A percentile compares a stretch with the other conserved stretches of the same genome.
phyloP scores from a whole-genome alignment of 345 rosid species.

The Hibiscus mutabilis region DNA sequence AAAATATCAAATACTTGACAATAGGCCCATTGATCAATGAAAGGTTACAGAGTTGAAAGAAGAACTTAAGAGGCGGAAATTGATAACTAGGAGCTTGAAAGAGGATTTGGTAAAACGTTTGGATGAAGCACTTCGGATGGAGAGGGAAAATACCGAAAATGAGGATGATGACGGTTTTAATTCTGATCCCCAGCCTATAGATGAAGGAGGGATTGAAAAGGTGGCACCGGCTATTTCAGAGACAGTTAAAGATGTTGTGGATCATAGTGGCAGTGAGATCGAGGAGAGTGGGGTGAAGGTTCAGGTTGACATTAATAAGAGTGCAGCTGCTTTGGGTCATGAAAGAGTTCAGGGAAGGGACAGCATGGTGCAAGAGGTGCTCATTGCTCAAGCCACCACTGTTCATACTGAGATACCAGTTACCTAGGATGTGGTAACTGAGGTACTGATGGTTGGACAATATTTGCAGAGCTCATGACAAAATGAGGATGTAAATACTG shows the following conservation, averaged over 20 bases:
- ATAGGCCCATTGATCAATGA: constrained; percentile 83
- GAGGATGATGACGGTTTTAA: constrained; percentile 28
- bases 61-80: constrained; percentile 74
- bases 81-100: constrained; percentile 71
- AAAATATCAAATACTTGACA: constrained; percentile 55
- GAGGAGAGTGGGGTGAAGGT: constrained; percentile 34
- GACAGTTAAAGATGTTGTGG: constrained; percentile 14
- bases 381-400: constrained; percentile 13
- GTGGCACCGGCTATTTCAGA: constrained; percentile 21
- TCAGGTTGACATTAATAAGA: constrained; percentile 36
- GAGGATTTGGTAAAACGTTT: constrained; percentile 78
- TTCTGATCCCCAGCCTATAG: constrained; percentile 16
- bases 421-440: constrained; percentile 28
- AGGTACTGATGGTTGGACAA: constrained; percentile 26
- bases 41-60: constrained; percentile 92
- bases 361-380: constrained; percentile 21
- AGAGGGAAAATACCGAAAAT: constrained; percentile 37
- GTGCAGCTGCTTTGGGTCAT: constrained; percentile 25
- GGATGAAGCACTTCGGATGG: constrained; percentile 62
- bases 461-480: constrained; percentile 28
- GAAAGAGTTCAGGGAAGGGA: constrained; percentile 14
- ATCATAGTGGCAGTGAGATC: constrained; percentile 3
- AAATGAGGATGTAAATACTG: constrained; percentile 33
- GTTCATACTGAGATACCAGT: constrained; percentile 18
- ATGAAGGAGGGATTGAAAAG: constrained; percentile 17